Evolutionary conservation across 345 rosid species (phyloP), one percentile per base, ranked within the genome.

Genomic region (Populus simonii): DNA sequence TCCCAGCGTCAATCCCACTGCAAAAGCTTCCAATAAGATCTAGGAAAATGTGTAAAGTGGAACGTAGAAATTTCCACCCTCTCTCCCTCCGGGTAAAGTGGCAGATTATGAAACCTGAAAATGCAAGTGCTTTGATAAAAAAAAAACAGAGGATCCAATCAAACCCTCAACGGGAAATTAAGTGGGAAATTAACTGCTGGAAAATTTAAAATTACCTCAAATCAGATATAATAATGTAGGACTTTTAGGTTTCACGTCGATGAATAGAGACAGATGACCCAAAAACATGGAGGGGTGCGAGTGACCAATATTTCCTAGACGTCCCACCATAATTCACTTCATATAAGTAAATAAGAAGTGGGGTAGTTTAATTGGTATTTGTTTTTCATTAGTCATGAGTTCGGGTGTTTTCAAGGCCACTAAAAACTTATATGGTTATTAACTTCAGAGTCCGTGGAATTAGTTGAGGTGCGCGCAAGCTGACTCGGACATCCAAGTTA

Each of bases 21-120:
- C 18, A 68, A 31, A 45, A 33, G 70, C 72, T 84, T 72, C 77
- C 8, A 53, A 43, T 27, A 8, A 29, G 31, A 39, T 25, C 25
- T 77, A 2, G 78, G 71, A 51, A 68, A 77, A 6, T 79, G 77
- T 76, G 85, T 72, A 67, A 67, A 77, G 66, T 39, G 2, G 17
- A 73, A 11, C 2, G 59, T 8, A 53, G 23, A 9, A 3, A 41
- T 41, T 1, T 1, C n/a, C 63, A 9, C 15, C 27, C 7, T 66
- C 73, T 75, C 17, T 15, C n/a, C 55, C 29, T 57, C 10, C 29
- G 25, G 23, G 31, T 8, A 36, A 29, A 35, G 36, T 23, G 67
- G 68, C 23, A 33, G 68, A 31, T 38, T 33, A 22, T 61, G 16
- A 38, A 10, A 35, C 18, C 23, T 20, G 43, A 67, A n/a, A 3